phyloP scores from a whole-genome alignment of 176 grass and related monocot species.

The Aegilops sharonensis region DNA sequence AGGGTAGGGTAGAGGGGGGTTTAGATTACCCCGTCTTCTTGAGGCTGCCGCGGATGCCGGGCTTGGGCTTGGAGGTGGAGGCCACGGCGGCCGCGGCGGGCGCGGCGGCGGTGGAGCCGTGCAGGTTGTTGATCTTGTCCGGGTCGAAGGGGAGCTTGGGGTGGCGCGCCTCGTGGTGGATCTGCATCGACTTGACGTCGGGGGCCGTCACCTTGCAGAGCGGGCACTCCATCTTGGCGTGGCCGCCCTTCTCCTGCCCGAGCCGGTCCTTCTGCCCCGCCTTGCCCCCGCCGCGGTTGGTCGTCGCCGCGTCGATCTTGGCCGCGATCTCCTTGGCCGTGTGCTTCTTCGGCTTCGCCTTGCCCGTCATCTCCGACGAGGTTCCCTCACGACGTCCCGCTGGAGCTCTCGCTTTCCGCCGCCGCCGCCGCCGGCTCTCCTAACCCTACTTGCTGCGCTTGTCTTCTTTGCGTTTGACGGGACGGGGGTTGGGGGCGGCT shows the following conservation, averaged over 20 bases:
- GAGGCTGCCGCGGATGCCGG: slow-evolving; percentile 74
- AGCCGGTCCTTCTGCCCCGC: slow-evolving; percentile 67
- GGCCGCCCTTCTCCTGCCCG: slow-evolving; percentile 84
- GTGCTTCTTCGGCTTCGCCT: slow-evolving; percentile 99
- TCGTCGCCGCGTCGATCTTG: slow-evolving; percentile 92
- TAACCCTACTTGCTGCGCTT: slow-evolving; percentile 35
- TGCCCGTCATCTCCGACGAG: slow-evolving; percentile 70
- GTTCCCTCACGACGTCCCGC: neutral
- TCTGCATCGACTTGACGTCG: slow-evolving; percentile 96
- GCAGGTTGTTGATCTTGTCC: slow-evolving; percentile 78
- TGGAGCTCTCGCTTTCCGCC: neutral
- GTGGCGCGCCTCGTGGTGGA: slow-evolving; percentile 93
- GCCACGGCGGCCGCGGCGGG: neutral
- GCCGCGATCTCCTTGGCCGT: slow-evolving; percentile 96
- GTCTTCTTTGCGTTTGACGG: slow-evolving; percentile 4
- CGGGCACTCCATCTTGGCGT: slow-evolving; percentile 90
- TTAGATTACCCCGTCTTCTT: slow-evolving; percentile 57
- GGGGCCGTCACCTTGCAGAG: slow-evolving; percentile 77
- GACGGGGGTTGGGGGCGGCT: neutral
- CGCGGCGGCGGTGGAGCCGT: slow-evolving; percentile 18
- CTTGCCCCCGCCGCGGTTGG: slow-evolving; percentile 90
- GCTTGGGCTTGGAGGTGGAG: slow-evolving; percentile 50
- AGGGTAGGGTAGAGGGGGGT: neutral
- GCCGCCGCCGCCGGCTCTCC: neutral
- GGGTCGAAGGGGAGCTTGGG: slow-evolving; percentile 91